Evolutionary conservation across 129 eudicot species (phyloP).

Genomic region (Tanacetum coccineum): DNA sequence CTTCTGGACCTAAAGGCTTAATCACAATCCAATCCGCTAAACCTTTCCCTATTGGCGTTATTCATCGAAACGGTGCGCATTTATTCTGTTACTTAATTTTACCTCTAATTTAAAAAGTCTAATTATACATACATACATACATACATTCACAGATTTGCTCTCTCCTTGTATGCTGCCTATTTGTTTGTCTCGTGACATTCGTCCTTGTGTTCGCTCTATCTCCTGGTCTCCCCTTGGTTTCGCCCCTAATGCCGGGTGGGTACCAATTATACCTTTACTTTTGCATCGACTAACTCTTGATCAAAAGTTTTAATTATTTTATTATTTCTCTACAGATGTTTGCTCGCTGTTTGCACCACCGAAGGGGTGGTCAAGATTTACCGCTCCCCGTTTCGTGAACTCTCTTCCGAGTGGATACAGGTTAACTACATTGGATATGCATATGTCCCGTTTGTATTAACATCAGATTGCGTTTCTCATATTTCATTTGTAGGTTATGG

Average conservation of each 20-base stretch:
- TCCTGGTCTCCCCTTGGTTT: slow-evolving; percentile 92
- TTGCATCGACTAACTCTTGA: neutral
- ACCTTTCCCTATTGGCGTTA: too few relatives aligned
- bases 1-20: too few relatives aligned
- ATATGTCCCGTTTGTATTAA: too few relatives aligned
- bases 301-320: neutral
- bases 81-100: too few relatives aligned
- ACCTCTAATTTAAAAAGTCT: too few relatives aligned
- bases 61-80: too few relatives aligned
- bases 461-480: too few relatives aligned
- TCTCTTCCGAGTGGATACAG: slow-evolving; percentile 85
- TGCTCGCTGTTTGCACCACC: slow-evolving; percentile 93
- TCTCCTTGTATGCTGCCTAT: slow-evolving; percentile 51
- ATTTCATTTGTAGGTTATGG: slow-evolving; percentile 45
- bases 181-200: slow-evolving; percentile 54
- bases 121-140: too few relatives aligned
- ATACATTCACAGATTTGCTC: slow-evolving; percentile 66
- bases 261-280: neutral
- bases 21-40: too few relatives aligned
- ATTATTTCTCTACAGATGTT: slow-evolving; percentile 45
- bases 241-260: slow-evolving; percentile 71
- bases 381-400: slow-evolving; percentile 71
- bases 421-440: slow-evolving; percentile 20
- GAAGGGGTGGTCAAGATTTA: slow-evolving; percentile 73
- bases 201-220: slow-evolving; percentile 75